A percentile compares a stretch with the other conserved stretches of the same genome.
phyloP scores from a whole-genome alignment of 2,329 filamentous ascomycete genomes.

The Nemania diffusa region DNA sequence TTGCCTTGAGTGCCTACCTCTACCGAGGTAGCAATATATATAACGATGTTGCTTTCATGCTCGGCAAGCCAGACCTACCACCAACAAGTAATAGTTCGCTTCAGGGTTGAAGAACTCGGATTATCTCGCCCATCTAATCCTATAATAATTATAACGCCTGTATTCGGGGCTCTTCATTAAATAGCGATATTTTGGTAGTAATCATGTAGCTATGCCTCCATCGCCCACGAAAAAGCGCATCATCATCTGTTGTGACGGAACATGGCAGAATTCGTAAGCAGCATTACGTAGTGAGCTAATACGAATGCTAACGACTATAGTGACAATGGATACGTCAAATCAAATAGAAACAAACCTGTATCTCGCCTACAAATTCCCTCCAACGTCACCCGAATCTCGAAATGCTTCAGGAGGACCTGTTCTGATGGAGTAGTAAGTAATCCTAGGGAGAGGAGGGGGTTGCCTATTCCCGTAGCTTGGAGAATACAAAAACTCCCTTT shows the following conservation, averaged over 20 bases:
- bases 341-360: slow-evolving; percentile 50
- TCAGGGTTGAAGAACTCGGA: neutral
- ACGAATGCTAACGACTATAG: slow-evolving; percentile 40
- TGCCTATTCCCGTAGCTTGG: neutral
- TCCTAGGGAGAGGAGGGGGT: too few species aligned
- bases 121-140: neutral
- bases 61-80: neutral
- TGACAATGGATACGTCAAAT: slow-evolving; percentile 59
- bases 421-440: slow-evolving; percentile 55
- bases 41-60: neutral
- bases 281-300: neutral
- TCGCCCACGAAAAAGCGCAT: slow-evolving; percentile 56
- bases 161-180: slow-evolving; percentile 1
- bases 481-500: neutral
- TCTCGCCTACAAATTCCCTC: slow-evolving; percentile 63
- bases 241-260: slow-evolving; percentile 64
- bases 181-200: neutral
- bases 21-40: neutral
- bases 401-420: slow-evolving; percentile 64
- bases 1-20: neutral
- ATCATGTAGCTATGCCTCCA: slow-evolving; percentile 15
- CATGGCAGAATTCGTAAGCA: slow-evolving; percentile 61
- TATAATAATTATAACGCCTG: neutral
- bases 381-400: slow-evolving; percentile 70
- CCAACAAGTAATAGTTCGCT: neutral